Conservation (phyloP, 2,329 filamentous ascomycete genomes). For the Eutypa lata region DNA sequence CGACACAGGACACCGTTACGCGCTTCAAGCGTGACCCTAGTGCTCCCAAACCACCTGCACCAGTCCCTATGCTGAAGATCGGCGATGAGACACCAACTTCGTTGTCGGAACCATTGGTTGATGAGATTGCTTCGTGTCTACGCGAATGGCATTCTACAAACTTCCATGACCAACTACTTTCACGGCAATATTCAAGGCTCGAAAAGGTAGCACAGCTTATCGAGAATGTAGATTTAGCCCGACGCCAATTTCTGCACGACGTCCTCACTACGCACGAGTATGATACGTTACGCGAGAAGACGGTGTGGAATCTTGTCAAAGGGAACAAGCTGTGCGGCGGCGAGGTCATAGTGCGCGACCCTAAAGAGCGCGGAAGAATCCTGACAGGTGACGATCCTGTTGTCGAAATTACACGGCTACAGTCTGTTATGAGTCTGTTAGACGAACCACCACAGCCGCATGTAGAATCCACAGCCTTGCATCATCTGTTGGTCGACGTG, state of each 20-base stretch:
- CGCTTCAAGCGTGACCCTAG: conserved; percentile 56
- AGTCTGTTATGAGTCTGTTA: conserved; percentile 93
- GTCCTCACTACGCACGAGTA: conserved; percentile 87
- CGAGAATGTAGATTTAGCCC: conserved; percentile 75
- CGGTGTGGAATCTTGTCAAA: conserved; percentile 90
- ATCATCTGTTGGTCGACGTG: conserved; percentile 81
- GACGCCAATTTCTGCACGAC: conserved; percentile 89
- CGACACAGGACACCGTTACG: neutral
- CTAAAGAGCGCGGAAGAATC: conserved; percentile 76
- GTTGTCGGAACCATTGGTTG: conserved; percentile 82
- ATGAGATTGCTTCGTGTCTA: conserved; percentile 95
- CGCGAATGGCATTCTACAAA: conserved; percentile 99
- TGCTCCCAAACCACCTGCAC: conserved; percentile 77
- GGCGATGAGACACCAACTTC: conserved; percentile 95
- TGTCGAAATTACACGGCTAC: conserved; percentile 83
- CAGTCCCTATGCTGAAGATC: conserved; percentile 95
- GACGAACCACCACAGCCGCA: conserved; percentile 72
- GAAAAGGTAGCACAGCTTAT: conserved; percentile 81
- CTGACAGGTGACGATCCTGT: conserved; percentile 91
- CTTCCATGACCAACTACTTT: conserved; percentile 84
- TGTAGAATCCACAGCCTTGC: conserved; percentile 67
- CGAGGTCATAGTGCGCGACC: conserved; percentile 92
- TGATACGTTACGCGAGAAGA: conserved; percentile 75
- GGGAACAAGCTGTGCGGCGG: conserved; percentile 93
- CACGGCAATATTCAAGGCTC: conserved; percentile 74